Conservation (phyloP, 116 monocot species). For the Dioscorea cayenensis region DNA sequence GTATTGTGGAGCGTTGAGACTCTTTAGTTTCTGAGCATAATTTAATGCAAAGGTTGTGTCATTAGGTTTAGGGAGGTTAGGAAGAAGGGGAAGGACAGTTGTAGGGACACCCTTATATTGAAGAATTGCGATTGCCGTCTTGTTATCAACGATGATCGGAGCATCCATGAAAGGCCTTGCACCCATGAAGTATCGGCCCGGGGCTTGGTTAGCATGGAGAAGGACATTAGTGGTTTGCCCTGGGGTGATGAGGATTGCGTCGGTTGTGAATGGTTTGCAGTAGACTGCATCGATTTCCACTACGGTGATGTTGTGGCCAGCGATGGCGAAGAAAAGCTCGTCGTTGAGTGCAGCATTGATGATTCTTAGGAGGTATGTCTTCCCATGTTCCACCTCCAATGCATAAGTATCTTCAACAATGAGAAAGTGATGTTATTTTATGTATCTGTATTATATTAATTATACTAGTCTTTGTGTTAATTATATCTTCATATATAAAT, state of each 20-base stretch:
- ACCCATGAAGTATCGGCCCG: slow-evolving; percentile 57
- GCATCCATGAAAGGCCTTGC: slow-evolving; percentile 36
- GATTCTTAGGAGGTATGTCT: slow-evolving; percentile 56
- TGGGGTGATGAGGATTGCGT: slow-evolving; percentile 33
- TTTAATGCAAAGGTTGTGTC: slow-evolving; percentile 21
- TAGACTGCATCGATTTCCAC: slow-evolving; percentile 62
- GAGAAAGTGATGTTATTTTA: too few species aligned
- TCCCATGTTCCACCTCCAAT: slow-evolving; percentile 41
- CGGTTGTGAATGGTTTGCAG: slow-evolving; percentile 56
- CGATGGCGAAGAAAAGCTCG: slow-evolving; percentile 65
- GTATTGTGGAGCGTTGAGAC: slow-evolving; percentile 32
- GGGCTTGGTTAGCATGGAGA: slow-evolving; percentile 20
- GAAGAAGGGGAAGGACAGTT: slow-evolving; percentile 20
- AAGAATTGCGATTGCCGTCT: slow-evolving; percentile 52
- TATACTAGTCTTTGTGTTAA: too few species aligned
- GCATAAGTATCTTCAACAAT: slow-evolving; percentile 46
- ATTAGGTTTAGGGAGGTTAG: slow-evolving; percentile 27
- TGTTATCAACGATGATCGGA: slow-evolving; percentile 50
- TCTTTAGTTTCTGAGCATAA: slow-evolving; percentile 29
- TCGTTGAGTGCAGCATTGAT: slow-evolving; percentile 67
- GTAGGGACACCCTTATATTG: slow-evolving; percentile 52
- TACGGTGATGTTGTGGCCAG: slow-evolving; percentile 59
- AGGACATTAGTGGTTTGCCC: slow-evolving; percentile 66
- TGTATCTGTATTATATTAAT: too few species aligned
- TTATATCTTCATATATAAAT: too few species aligned